Conservation (phyloP, 2,329 filamentous ascomycete species). For the Alternaria sp. region DNA sequence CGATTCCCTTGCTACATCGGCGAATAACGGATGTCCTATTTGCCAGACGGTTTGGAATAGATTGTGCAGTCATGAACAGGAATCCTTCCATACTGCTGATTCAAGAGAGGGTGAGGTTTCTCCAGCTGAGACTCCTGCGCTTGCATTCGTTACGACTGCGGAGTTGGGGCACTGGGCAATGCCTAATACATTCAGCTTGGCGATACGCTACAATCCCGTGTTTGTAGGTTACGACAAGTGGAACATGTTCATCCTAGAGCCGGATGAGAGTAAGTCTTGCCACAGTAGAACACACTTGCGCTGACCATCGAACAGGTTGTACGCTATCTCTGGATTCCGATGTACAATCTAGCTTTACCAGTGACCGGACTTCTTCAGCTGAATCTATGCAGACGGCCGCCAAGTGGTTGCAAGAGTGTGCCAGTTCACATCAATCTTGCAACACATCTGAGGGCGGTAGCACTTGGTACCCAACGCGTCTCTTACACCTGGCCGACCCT, state of each 20-base stretch:
- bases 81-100: not conserved
- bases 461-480: constrained; percentile 17
- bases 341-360: not conserved
- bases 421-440: constrained; percentile 1
- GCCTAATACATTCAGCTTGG: not conserved
- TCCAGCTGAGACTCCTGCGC: not conserved
- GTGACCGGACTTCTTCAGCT: not conserved
- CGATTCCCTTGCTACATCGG: too few species aligned
- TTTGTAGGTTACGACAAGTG: too few species aligned
- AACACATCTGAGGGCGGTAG: not conserved
- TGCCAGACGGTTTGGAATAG: too few species aligned
- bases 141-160: not conserved
- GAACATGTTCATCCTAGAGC: not conserved
- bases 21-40: too few species aligned
- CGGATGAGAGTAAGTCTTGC: not conserved
- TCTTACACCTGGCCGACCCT: constrained; percentile 6
- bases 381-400: constrained; percentile 1
- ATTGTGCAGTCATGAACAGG: not conserved
- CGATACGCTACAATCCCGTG: not conserved
- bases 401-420: constrained; percentile 9
- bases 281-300: not conserved
- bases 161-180: not conserved
- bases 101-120: not conserved
- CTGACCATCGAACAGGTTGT: not conserved
- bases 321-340: not conserved